Conservation (phyloP, 306 rosid species). For the Casuarina equisetifolia region DNA sequence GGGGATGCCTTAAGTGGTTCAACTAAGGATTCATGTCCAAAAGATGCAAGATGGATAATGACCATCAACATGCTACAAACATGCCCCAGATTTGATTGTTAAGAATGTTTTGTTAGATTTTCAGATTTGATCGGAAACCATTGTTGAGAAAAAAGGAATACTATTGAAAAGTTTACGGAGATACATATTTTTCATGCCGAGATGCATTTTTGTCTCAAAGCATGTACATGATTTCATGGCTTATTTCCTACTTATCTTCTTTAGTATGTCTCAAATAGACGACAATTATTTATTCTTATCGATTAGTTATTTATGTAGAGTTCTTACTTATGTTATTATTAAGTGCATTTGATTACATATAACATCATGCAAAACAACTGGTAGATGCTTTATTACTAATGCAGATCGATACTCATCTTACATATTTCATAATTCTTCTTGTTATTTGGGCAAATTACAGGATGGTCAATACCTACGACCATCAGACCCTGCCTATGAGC, state of each 20-base stretch:
- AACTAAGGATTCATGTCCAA: background rate
- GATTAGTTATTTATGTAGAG: background rate
- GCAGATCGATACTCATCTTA: background rate
- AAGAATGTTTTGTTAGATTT: background rate
- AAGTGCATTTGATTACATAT: background rate
- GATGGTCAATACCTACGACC: constrained; percentile 99
- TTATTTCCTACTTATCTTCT: background rate
- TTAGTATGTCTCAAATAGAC: background rate
- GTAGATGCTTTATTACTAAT: background rate
- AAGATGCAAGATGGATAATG: background rate
- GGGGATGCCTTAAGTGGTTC: background rate
- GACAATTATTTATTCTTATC: background rate
- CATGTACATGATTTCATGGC: background rate
- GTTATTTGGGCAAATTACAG: constrained; percentile 26
- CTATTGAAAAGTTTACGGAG: background rate
- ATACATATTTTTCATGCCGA: background rate
- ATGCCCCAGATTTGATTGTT: background rate
- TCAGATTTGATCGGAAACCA: background rate
- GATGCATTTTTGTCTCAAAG: background rate
- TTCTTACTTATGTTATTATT: background rate
- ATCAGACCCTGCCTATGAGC: constrained; percentile 98
- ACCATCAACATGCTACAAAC: background rate
- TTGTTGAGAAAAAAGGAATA: background rate
- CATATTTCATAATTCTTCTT: constrained; percentile 5
- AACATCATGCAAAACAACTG: background rate